Conservation (phyloP, 148 eudicot species). For the Euryodendron excelsum region DNA sequence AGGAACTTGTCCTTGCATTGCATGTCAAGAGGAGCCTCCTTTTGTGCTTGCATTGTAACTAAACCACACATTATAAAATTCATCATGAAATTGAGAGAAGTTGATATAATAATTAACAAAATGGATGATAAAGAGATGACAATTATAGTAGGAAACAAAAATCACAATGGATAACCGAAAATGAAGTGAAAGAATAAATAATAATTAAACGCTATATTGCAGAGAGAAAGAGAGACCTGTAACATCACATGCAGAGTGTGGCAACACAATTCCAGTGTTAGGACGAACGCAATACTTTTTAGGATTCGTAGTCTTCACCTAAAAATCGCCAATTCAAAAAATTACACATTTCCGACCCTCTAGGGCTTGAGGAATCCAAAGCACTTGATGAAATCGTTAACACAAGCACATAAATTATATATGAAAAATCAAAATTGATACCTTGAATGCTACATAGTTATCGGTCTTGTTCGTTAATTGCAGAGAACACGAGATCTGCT, state of each 20-base stretch:
- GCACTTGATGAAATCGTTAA: neutral
- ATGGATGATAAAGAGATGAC: neutral
- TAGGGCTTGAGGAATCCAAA: neutral
- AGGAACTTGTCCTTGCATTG: constrained; percentile 90
- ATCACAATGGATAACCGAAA: neutral
- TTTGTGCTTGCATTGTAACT: constrained; percentile 96
- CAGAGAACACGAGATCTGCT: constrained; percentile 89
- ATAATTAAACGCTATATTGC: neutral
- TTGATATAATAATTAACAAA: neutral
- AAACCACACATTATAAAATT: neutral
- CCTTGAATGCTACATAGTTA: constrained; percentile 86
- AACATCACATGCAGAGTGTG: constrained; percentile 65
- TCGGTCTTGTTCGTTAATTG: constrained; percentile 70
- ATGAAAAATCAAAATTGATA: constrained; percentile 14
- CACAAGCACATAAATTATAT: neutral
- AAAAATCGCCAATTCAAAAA: constrained; percentile 17
- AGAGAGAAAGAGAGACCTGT: constrained; percentile 33
- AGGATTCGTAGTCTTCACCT: constrained; percentile 96
- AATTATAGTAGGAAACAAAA: neutral
- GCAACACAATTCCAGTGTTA: constrained; percentile 75
- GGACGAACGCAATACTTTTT: constrained; percentile 86
- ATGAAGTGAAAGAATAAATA: neutral
- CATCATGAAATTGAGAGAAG: neutral
- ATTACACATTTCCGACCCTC: neutral
- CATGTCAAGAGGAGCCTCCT: constrained; percentile 76